Evolutionary conservation across 2,329 filamentous ascomycete species (phyloP).

Genomic region (Claviceps lovelessii): DNA sequence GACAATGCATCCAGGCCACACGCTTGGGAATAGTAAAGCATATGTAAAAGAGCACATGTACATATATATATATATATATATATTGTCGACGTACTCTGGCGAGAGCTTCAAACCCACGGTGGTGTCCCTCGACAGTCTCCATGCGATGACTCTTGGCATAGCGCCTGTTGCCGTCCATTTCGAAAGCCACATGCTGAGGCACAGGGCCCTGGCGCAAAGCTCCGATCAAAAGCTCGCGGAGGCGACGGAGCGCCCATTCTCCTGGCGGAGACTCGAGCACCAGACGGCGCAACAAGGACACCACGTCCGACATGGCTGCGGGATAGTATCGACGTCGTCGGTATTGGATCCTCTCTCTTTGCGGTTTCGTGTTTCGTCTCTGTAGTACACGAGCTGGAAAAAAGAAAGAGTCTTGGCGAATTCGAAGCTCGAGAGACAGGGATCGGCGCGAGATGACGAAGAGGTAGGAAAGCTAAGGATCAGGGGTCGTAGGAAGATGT

Average conservation of each 20-base stretch:
- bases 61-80: not conserved
- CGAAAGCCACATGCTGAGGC: conserved; percentile 93
- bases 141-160: conserved; percentile 85
- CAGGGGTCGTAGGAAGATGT: not conserved
- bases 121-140: conserved; percentile 92
- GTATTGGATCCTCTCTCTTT: not conserved
- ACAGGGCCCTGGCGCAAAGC: conserved; percentile 81
- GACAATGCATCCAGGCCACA: not conserved
- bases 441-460: not conserved
- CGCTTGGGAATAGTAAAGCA: not conserved
- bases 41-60: not conserved
- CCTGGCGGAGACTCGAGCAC: conserved; percentile 76
- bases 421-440: not conserved
- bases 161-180: conserved; percentile 95
- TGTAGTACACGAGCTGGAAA: not conserved
- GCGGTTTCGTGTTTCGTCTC: not conserved
- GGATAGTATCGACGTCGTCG: not conserved
- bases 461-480: not conserved
- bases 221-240: conserved; percentile 76
- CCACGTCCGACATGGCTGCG: conserved; percentile 35
- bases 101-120: conserved; percentile 87
- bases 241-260: conserved; percentile 69
- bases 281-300: conserved; percentile 47
- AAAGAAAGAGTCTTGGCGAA: not conserved
- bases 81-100: conserved; percentile 50